A percentile compares a stretch with the other conserved stretches of the same genome.
Conservation (phyloP, 768 basidiomycete species). For the Russula vinacea region DNA sequence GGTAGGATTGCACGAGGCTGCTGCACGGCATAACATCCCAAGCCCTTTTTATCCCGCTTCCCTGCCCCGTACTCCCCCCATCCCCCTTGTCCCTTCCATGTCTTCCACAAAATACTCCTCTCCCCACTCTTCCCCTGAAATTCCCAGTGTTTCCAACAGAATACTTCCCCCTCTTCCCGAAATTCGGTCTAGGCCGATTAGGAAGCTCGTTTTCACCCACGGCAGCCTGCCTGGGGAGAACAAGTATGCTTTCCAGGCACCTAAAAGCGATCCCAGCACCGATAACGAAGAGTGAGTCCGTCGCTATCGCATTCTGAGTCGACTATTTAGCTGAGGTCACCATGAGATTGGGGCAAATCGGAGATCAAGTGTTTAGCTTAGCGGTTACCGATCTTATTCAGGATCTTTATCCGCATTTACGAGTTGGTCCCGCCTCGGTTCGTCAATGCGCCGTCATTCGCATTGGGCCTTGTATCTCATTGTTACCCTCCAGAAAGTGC, state of each 20-base stretch:
- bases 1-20: slow-evolving; percentile 5
- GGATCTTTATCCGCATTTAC: slow-evolving; percentile 2
- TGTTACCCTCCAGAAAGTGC: slow-evolving; percentile 1
- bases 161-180: slow-evolving; percentile 1
- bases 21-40: not conserved
- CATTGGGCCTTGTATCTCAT: not conserved
- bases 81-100: not conserved
- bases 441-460: not conserved
- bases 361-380: slow-evolving; percentile 11
- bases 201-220: slow-evolving; percentile 9
- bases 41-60: not conserved
- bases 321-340: not conserved
- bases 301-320: not conserved
- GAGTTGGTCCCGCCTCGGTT: slow-evolving; percentile 6
- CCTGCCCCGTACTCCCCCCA: not conserved
- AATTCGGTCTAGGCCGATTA: not conserved
- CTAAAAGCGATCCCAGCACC: not conserved
- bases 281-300: slow-evolving; percentile 11
- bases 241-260: slow-evolving; percentile 5
- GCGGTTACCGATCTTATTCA: slow-evolving; percentile 18
- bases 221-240: slow-evolving; percentile 1
- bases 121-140: not conserved
- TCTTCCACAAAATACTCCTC: not conserved
- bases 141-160: too few relatives aligned
- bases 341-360: slow-evolving; percentile 16